A percentile compares a stretch with the other conserved stretches of the same genome.
Conservation (phyloP, 2,329 filamentous ascomycete genomes). For the Exophiala mesophila region DNA sequence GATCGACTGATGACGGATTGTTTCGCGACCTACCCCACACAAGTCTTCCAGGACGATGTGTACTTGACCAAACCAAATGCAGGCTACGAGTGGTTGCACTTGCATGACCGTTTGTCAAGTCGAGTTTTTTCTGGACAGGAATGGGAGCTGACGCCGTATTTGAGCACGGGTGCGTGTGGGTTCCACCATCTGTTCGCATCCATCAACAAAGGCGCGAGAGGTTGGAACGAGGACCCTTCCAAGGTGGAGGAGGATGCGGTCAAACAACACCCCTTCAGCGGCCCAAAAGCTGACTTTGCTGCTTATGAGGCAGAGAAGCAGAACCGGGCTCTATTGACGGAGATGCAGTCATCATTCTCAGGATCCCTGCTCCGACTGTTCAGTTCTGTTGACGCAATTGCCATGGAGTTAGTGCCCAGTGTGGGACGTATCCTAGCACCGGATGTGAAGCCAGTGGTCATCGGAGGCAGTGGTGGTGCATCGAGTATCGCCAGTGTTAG, state of each 20-base stretch:
- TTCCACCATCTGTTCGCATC: slow-evolving; percentile 90
- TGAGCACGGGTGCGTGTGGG: slow-evolving; percentile 78
- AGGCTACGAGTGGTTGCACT: slow-evolving; percentile 92
- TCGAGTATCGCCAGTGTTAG: slow-evolving; percentile 75
- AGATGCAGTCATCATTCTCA: slow-evolving; percentile 67
- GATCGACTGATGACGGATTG: slow-evolving; percentile 65
- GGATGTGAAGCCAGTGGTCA: slow-evolving; percentile 83
- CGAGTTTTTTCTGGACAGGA: slow-evolving; percentile 79
- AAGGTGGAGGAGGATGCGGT: slow-evolving; percentile 42
- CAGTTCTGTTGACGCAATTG: slow-evolving; percentile 70
- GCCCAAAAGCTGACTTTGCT: slow-evolving; percentile 73
- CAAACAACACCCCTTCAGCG: slow-evolving; percentile 68
- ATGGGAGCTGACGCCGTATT: slow-evolving; percentile 85
- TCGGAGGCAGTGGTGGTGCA: slow-evolving; percentile 63
- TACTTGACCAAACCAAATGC: slow-evolving; percentile 80
- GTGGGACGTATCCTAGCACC: slow-evolving; percentile 73
- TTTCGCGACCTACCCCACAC: slow-evolving; percentile 78
- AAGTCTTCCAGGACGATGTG: slow-evolving; percentile 88
- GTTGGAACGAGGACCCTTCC: slow-evolving; percentile 35
- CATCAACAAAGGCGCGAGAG: slow-evolving; percentile 47
- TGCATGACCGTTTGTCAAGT: slow-evolving; percentile 78
- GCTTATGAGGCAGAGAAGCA: slow-evolving; percentile 77
- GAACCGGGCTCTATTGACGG: slow-evolving; percentile 67
- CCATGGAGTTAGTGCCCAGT: slow-evolving; percentile 79
- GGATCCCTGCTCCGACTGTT: slow-evolving; percentile 71